Conservation (phyloP, 768 basidiomycete genomes). For the Lactifluus pinguis region DNA sequence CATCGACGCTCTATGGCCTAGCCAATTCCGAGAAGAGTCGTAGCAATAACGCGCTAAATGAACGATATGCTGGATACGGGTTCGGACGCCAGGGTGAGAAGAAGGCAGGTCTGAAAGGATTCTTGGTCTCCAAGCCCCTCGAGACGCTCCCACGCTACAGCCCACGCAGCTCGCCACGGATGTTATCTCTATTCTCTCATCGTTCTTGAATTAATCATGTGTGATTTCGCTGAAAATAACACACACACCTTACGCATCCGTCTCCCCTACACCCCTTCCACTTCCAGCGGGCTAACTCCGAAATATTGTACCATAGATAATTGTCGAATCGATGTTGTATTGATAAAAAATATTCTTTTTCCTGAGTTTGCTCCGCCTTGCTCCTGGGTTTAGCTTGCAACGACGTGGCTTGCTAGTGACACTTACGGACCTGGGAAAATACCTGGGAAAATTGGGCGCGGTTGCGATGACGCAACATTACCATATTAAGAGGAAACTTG, state of each 20-base stretch:
- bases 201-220: background rate
- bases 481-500: too few relatives aligned
- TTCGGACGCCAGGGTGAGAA: conserved; percentile 77
- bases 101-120: conserved; percentile 53
- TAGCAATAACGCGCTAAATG: background rate
- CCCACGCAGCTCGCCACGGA: conserved; percentile 22
- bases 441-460: too few relatives aligned
- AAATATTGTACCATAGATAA: conserved; percentile 7
- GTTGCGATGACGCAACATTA: too few relatives aligned
- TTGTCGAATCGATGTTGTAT: background rate
- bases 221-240: background rate
- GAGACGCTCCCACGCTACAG: conserved; percentile 17
- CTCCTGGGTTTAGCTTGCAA: background rate
- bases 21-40: conserved; percentile 5
- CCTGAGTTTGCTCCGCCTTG: background rate
- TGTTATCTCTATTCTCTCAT: background rate
- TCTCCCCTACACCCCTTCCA: too few relatives aligned
- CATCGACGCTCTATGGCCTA: conserved; percentile 9
- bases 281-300: too few relatives aligned
- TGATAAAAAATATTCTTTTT: background rate
- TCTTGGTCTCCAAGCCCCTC: conserved; percentile 17
- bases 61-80: conserved; percentile 43
- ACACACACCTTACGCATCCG: background rate
- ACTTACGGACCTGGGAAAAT: too few relatives aligned
- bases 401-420: background rate